phyloP scores from a whole-genome alignment of 2,329 filamentous ascomycete genomes.

The Xylaria sp. region DNA sequence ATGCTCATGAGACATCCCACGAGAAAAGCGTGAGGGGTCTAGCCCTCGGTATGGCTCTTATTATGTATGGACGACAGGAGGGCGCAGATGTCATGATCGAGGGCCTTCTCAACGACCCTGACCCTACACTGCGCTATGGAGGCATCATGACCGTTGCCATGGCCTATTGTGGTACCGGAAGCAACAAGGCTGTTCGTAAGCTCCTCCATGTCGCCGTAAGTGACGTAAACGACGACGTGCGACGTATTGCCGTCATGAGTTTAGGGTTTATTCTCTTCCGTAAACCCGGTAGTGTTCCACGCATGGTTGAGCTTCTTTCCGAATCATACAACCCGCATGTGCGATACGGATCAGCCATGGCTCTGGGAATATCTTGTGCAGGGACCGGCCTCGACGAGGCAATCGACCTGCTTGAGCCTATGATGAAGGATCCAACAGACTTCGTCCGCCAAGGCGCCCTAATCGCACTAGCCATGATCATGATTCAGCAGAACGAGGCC shows the following conservation, averaged over 20 bases:
- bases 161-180: constrained; percentile 95
- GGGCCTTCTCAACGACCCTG: constrained; percentile 89
- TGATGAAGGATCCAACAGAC: constrained; percentile 99
- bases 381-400: constrained; percentile 96
- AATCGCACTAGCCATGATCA: constrained; percentile 95
- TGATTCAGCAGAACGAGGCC: constrained; percentile 98
- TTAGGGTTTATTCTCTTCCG: constrained; percentile 98
- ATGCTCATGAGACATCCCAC: constrained; percentile 96
- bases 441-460: constrained; percentile 97
- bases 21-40: constrained; percentile 98
- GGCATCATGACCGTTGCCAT: constrained; percentile 99
- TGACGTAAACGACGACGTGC: constrained; percentile 97
- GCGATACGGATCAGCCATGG: constrained; percentile 97
- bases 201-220: constrained; percentile 95
- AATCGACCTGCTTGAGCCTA: constrained; percentile 94
- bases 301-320: constrained; percentile 97
- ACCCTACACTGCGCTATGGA: constrained; percentile 92
- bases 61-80: constrained; percentile 98
- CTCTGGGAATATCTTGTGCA: constrained; percentile 95
- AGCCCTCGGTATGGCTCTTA: constrained; percentile 94
- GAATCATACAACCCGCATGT: constrained; percentile 99
- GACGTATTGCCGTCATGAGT: constrained; percentile 95
- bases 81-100: constrained; percentile 94
- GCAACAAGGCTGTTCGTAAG: constrained; percentile 98
- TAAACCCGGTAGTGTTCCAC: constrained; percentile 94